Base-by-base conservation (phyloP, 371 early-diverging fungal genomes). In the Mortierella sp. region DNA sequence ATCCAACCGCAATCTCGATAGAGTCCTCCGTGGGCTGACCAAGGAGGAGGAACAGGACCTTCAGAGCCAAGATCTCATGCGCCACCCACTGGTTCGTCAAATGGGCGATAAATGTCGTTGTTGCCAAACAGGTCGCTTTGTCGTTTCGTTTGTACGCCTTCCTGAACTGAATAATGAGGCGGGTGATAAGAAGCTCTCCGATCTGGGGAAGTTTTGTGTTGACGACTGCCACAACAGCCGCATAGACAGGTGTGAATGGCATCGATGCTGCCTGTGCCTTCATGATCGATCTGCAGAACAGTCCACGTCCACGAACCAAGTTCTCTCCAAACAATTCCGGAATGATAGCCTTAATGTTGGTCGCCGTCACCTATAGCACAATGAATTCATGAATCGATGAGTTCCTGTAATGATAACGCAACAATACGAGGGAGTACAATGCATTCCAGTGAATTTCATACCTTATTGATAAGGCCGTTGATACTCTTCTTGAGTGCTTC, bases 1-100 rank as follows among this genome's bases (percentile, higher is more conserved):
- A 97, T 4, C 97, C 97, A n/a, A 99, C 99, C 5, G 98, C 98
- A 70, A 99, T 95, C 79, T 98, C 99, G 0, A 99, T 98, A 42
- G 98, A 97, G 90, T 99, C 99, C 79, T 98, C 97, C 0, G 99
- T 99, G 6, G 98, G 98, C 28, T 94, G 92, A 87, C 98, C 98
- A 42, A 99, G 89, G 48, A 99, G 89, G 50, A 99, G 88, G 3
- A 94, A 92, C 68, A 99, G 88, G 26, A 98, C 93, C 85, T 99
- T 96, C 77, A 99, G 91, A 0, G 97, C 96, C 28, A 98, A 84
- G 58, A 99, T 92, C 84, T 98, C 99, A 84, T 97, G 94, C 0
- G 93, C 95, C 10, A 99, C 95, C 34, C 94, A 90, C 78, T 99
- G 99, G 87, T 98, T 99, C 21, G 96, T 95, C 58, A 99, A 89